Evolutionary conservation across 176 grass and related monocot genomes (phyloP).

Genomic region (Triticum urartu): DNA sequence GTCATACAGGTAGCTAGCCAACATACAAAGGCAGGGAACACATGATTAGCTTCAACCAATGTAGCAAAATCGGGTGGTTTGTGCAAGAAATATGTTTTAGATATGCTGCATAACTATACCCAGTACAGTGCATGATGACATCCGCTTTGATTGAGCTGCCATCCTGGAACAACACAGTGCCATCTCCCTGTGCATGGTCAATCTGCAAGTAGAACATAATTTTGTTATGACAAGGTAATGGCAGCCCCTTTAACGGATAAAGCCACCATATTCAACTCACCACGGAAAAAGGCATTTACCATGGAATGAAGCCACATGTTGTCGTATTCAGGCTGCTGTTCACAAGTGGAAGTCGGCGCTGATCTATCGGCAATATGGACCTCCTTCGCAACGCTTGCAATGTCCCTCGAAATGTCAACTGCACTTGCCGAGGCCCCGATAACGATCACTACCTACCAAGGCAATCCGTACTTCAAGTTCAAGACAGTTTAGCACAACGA

Average conservation of each 20-base stretch:
- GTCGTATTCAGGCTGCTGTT: conserved; percentile 54
- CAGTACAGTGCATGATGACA: conserved; percentile 81
- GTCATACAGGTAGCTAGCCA: conserved; percentile 62
- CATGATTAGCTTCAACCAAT: conserved; percentile 21
- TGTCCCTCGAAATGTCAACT: conserved; percentile 69
- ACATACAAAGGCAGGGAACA: not conserved
- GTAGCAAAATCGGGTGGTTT: not conserved
- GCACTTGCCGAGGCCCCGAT: conserved; percentile 61
- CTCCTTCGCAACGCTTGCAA: conserved; percentile 57
- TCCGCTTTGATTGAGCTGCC: conserved; percentile 52
- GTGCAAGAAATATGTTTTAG: not conserved
- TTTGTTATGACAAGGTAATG: not conserved
- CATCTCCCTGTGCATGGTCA: conserved; percentile 45
- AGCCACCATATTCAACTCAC: conserved; percentile 39
- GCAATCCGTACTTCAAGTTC: not conserved
- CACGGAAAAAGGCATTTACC: conserved; percentile 48
- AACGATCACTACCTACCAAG: conserved; percentile 56
- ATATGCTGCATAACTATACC: conserved; percentile 38
- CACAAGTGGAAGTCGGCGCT: conserved; percentile 25
- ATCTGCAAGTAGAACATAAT: conserved; percentile 52
- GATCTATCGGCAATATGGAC: conserved; percentile 69
- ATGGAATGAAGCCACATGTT: conserved; percentile 87
- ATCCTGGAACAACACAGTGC: conserved; percentile 58
- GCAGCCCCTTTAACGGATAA: conserved; percentile 32
- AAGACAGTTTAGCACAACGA: not conserved